Evolutionary conservation across 225 moss, liverwort and hornwort genomes (phyloP).

Genomic region (Polytrichum formosum): DNA sequence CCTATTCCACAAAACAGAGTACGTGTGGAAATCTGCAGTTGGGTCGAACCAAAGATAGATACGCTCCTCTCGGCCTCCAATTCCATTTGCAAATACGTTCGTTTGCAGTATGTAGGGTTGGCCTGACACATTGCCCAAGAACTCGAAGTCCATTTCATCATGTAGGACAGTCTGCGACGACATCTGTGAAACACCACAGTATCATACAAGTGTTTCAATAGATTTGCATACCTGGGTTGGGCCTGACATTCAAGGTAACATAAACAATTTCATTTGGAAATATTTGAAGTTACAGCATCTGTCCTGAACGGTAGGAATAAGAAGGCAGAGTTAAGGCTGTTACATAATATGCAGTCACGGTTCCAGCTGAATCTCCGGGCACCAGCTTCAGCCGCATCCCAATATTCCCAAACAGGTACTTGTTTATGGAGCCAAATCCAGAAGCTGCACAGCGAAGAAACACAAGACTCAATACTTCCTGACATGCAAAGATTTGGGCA

Average conservation of each 20-base stretch:
- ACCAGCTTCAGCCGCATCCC: conserved; percentile 53
- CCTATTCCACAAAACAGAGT: conserved; percentile 54
- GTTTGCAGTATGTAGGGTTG: conserved; percentile 56
- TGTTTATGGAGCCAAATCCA: conserved; percentile 45
- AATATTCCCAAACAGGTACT: conserved; percentile 68
- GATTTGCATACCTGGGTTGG: too few species aligned
- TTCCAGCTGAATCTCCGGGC: conserved; percentile 59
- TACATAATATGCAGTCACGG: conserved; percentile 64
- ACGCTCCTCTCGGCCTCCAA: conserved; percentile 44
- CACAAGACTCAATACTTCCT: too few species aligned
- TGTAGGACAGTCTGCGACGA: conserved; percentile 33
- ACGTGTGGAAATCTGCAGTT: conserved; percentile 45
- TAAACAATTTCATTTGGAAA: too few species aligned
- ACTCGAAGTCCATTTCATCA: conserved; percentile 63
- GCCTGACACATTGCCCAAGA: conserved; percentile 49
- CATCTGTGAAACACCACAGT: conserved; percentile 2
- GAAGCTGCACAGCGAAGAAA: conserved; percentile 15
- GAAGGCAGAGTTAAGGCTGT: not conserved
- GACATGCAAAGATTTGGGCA: too few species aligned
- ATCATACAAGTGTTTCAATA: too few species aligned
- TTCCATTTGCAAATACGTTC: conserved; percentile 45
- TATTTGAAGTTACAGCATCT: too few species aligned
- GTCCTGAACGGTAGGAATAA: too few species aligned
- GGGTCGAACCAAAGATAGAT: conserved; percentile 63
- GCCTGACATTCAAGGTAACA: too few species aligned